Conservation (phyloP, 2,329 filamentous ascomycete species). For the Colletotrichum australisinense region DNA sequence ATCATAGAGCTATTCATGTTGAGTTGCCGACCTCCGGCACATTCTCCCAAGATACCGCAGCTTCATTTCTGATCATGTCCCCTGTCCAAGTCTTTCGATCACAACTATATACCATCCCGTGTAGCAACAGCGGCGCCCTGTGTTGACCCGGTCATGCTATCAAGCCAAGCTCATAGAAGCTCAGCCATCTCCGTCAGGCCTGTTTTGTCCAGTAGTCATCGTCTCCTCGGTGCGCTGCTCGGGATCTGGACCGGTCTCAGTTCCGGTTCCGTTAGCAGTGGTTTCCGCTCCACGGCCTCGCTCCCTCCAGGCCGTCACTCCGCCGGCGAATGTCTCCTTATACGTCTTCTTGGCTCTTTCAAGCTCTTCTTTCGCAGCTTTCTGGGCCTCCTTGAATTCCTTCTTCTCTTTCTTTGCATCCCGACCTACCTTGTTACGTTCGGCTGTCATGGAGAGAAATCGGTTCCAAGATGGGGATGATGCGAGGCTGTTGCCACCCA, state of each 20-base stretch:
- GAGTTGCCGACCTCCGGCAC: background rate
- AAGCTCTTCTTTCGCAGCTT: constrained; percentile 17
- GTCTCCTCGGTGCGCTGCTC: background rate
- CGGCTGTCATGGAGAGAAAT: background rate
- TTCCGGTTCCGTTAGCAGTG: background rate
- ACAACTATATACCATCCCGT: background rate
- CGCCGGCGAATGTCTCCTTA: constrained; percentile 12
- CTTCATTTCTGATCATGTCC: background rate
- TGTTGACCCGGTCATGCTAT: background rate
- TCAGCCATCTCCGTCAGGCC: background rate
- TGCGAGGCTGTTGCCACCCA: constrained; percentile 22
- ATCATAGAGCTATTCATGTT: constrained; percentile 23
- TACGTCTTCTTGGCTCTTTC: constrained; percentile 1
- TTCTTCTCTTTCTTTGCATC: background rate
- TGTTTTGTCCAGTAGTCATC: background rate
- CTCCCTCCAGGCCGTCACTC: constrained; percentile 16
- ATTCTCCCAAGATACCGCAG: constrained; percentile 5
- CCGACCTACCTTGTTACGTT: constrained; percentile 5
- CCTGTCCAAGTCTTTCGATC: background rate
- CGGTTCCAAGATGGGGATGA: constrained; percentile 19
- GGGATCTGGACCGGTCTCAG: background rate
- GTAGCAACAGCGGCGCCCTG: background rate
- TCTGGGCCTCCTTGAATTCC: constrained; percentile 8
- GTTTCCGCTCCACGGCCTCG: background rate
- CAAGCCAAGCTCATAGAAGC: background rate